phyloP scores from a whole-genome alignment of 2,329 filamentous ascomycete species.

The Penicillium sp. region DNA sequence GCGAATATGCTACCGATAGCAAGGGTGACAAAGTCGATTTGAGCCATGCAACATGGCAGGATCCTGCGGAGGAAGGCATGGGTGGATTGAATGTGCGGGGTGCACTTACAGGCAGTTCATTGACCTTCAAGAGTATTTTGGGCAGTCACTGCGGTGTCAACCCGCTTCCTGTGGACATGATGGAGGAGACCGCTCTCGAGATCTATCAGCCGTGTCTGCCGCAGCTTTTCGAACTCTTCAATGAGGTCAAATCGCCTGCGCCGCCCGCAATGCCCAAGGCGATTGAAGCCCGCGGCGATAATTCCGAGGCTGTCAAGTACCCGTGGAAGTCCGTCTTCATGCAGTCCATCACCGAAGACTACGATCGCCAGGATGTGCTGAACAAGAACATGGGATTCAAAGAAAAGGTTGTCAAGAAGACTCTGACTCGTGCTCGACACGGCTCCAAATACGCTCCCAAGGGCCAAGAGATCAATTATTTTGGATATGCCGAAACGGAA shows the following conservation, averaged over 20 bases:
- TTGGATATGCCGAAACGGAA: conserved; percentile 44
- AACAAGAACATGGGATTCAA: conserved; percentile 38
- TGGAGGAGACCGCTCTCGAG: conserved; percentile 35
- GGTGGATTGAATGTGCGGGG: conserved; percentile 40
- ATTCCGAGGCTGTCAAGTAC: conserved; percentile 15
- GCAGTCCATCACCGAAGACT: conserved; percentile 41
- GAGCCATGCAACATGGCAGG: conserved; percentile 21
- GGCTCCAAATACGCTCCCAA: conserved; percentile 33
- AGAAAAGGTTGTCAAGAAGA: conserved; percentile 28
- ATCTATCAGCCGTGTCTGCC: conserved; percentile 44
- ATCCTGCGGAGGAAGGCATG: conserved; percentile 18
- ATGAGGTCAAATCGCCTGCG: conserved; percentile 24
- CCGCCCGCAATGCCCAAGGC: background rate
- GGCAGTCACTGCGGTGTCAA: conserved; percentile 42
- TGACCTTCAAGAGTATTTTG: conserved; percentile 41
- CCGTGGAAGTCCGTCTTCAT: conserved; percentile 39
- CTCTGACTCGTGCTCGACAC: conserved; percentile 20
- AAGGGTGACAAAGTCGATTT: conserved; percentile 23
- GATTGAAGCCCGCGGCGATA: background rate
- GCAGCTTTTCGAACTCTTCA: conserved; percentile 39
- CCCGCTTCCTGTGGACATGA: conserved; percentile 41
- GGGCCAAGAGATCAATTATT: conserved; percentile 44
- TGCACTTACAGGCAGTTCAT: conserved; percentile 38
- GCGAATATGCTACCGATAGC: conserved; percentile 34
- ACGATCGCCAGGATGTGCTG: conserved; percentile 37